phyloP scores from a whole-genome alignment of 345 rosid species.

The Boechera retrofracta region DNA sequence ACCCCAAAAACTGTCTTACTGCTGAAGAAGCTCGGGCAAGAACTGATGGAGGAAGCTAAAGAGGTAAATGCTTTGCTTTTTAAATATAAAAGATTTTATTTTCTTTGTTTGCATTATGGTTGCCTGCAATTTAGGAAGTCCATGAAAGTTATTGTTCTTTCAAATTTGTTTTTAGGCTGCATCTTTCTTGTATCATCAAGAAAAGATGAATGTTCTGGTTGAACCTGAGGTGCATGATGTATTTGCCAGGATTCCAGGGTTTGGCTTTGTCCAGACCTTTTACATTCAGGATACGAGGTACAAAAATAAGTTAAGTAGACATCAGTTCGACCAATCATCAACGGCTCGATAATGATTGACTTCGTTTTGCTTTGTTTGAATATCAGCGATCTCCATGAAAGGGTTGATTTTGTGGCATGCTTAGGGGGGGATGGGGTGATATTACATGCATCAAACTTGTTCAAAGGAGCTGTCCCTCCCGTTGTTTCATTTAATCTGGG shows the following conservation, averaged over 20 bases:
- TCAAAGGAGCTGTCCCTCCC: slow-evolving; percentile 92
- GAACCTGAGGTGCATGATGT: slow-evolving; percentile 98
- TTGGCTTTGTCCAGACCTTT: slow-evolving; percentile 96
- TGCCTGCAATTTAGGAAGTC: slow-evolving; percentile 9
- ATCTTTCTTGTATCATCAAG: slow-evolving; percentile 88
- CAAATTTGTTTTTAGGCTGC: slow-evolving; percentile 63
- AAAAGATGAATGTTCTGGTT: slow-evolving; percentile 93
- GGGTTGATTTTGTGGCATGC: slow-evolving; percentile 97
- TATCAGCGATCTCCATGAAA: slow-evolving; percentile 92
- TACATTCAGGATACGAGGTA: slow-evolving; percentile 98
- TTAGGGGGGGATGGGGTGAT: slow-evolving; percentile 99
- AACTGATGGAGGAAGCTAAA: slow-evolving; percentile 96
- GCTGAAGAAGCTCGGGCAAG: slow-evolving; percentile 89
- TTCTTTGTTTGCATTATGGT: slow-evolving; percentile 11
- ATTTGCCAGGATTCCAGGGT: slow-evolving; percentile 98
- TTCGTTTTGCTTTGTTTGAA: slow-evolving; percentile 24
- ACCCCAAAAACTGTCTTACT: slow-evolving; percentile 86
- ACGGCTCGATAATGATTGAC: slow-evolving; percentile 6
- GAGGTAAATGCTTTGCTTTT: slow-evolving; percentile 56
- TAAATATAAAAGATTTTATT: background rate
- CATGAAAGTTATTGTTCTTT: slow-evolving; percentile 5
- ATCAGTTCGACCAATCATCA: slow-evolving; percentile 27
- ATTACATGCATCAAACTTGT: slow-evolving; percentile 92
- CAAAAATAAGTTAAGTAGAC: slow-evolving; percentile 2
- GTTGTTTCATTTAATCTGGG: slow-evolving; percentile 97